A percentile compares a stretch with the other conserved stretches of the same genome.
Conservation (phyloP, 176 grass and related monocot species). For the Oryza meyeriana region DNA sequence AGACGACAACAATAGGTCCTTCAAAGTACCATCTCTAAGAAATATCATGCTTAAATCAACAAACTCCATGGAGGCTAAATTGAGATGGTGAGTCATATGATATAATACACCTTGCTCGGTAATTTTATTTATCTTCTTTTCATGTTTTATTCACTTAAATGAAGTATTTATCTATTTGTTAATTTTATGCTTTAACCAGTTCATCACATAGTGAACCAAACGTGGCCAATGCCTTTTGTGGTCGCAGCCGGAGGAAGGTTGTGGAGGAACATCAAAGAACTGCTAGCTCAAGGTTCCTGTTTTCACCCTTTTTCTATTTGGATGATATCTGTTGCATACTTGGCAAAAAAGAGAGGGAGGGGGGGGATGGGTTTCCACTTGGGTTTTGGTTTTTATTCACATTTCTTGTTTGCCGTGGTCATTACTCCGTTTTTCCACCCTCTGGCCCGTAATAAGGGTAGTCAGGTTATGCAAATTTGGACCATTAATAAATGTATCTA, state of each 20-base stretch:
- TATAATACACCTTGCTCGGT: background rate
- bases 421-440: background rate
- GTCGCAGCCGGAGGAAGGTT: constrained; percentile 65
- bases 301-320: constrained; percentile 29
- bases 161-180: constrained; percentile 17
- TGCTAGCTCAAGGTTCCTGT: constrained; percentile 89
- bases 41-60: constrained; percentile 77
- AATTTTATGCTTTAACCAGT: constrained; percentile 42
- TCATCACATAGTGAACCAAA: constrained; percentile 86
- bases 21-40: constrained; percentile 57
- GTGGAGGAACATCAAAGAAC: constrained; percentile 79
- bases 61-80: constrained; percentile 67
- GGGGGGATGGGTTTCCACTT: background rate
- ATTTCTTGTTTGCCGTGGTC: constrained; percentile 12
- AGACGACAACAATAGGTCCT: constrained; percentile 69
- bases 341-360: background rate
- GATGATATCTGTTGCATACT: constrained; percentile 4
- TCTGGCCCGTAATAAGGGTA: background rate
- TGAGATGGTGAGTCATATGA: constrained; percentile 47
- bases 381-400: background rate
- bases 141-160: constrained; percentile 26
- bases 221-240: constrained; percentile 77
- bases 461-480: background rate
- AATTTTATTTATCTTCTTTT: constrained; percentile 12
- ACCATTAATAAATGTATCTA: background rate